Base-by-base conservation (phyloP, 345 rosid species). In the Rhizophora apiculata region DNA sequence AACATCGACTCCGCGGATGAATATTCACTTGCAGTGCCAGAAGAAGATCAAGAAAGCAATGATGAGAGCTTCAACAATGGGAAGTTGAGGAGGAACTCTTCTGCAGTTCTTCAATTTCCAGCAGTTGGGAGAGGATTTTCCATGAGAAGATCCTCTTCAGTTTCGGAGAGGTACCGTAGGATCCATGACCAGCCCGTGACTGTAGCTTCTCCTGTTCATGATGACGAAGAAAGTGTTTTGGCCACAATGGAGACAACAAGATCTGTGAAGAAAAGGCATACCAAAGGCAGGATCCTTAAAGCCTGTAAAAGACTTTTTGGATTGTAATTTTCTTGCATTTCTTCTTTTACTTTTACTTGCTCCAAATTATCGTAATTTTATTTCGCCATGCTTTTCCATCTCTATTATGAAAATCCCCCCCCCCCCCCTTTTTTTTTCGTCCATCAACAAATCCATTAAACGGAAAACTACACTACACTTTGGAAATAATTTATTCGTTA, bases 231-330 rank as follows among this genome's bases (percentile, higher is more conserved):
- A 36, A 58, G 10, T 15, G 8, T 2, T 24, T 8, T 53, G 15
- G 36, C 61, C 39, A 81, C 52, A 9, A 69, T 48, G 53, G 63
- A 58, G 39, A 69, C 48, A 1, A 26, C 68, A 68, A 64, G 80
- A 80, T 82, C 86, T 39, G 55, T n/a, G 72, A 86, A 87, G 84
- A 86, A 76, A 78, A 82, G 76, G 69, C 65, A 62, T 46, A 79
- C 9, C 74, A 84, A 77, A 74, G 74, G 82, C 82, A 84, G 83
- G 79, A 82, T 91, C 84, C 58, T 91, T 2, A 86, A 79, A 80
- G 91, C 91, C 68, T 91, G 98, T 79, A 94, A 86, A 82, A 87
- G 84, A 18, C 71, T 93, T 74, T 74, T 90, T 68, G 90, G 96
- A 71, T 72, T 84, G 63, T 90, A 80, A 68, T 6, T 63, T 31